Evolutionary conservation across 1,284 basidiomycete genomes (phyloP), one percentile per base, ranked within the genome.

Genomic region (Moesziomyces parantarcticus): DNA sequence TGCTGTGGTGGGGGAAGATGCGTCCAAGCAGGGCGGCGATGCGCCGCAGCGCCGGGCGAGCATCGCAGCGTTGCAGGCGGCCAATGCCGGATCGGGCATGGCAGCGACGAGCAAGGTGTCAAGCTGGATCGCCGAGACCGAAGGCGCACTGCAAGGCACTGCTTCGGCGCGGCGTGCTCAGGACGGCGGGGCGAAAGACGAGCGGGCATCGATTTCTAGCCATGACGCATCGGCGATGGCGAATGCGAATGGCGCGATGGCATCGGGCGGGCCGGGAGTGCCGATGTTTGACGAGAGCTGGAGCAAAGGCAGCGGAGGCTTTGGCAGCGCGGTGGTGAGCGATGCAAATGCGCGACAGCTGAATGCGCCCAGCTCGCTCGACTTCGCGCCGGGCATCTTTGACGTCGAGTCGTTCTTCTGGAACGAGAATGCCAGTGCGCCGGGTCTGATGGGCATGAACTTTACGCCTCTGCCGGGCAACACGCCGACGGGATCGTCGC

Each of bases 351-450:
- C 18, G 36, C 22, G 21, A 16, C 16, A 32, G 29, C n/a, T 22
- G 41, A 42, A 39, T 39, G 42, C 13, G 32, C 29, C 25, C 29
- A 47, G 43, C 29, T 21, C 36, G 21, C 39, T 43, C 22, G 46
- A 47, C 16, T 74, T 64, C 39, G 65, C 74, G 11, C 76, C 74
- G 32, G 65, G 68, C 5, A 62, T 76, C 47, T 78, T 78, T 45
- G 76, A 78, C 50, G 68, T 76, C 45, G 76, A 78, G 49, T 67
- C 66, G 25, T 76, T 76, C 49, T 78, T 74, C 58, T 78, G 76
- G 76, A 78, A 78, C 57, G 76, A 78, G 26, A 77, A 76, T 26
- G 70, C 65, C 5, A 50, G 52, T 20, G 54, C 55, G 14, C 48
- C 64, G 10, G 56, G 52, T 9, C 48, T 57, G 51, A 61, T 67